Conservation (phyloP, 2,329 filamentous ascomycete genomes). For the Fusarium palustre region DNA sequence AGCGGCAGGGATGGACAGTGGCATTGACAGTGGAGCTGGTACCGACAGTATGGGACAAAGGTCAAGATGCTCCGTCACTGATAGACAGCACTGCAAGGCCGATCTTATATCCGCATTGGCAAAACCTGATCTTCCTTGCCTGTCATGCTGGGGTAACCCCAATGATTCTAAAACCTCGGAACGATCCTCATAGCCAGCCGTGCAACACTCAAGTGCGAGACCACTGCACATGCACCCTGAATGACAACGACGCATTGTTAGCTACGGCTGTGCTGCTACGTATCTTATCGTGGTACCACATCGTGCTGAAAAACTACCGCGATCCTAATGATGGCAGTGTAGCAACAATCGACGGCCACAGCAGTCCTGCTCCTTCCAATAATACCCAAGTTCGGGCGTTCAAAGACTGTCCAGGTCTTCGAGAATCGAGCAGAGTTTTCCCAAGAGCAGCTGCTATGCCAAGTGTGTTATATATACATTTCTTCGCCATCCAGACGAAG, state of each 20-base stretch:
- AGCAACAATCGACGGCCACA: not conserved
- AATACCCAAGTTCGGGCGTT: not conserved
- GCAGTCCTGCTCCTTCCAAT: not conserved
- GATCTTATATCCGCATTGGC: conserved; percentile 4
- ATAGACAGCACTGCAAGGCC: not conserved
- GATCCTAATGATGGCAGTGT: not conserved
- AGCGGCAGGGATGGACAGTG: not conserved
- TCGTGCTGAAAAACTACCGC: conserved; percentile 2
- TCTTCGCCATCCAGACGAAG: too few relatives aligned
- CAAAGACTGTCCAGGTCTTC: too few relatives aligned
- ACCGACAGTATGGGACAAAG: not conserved
- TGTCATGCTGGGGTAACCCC: conserved; percentile 4
- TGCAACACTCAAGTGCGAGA: not conserved
- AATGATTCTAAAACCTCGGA: conserved; percentile 4
- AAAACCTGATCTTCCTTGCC: conserved; percentile 2
- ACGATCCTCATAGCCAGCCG: conserved; percentile 8
- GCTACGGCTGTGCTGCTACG: conserved; percentile 2
- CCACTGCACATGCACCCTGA: conserved; percentile 4
- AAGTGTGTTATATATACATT: too few relatives aligned
- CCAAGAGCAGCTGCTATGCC: too few relatives aligned
- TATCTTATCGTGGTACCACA: conserved; percentile 11
- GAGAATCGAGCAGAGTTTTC: too few relatives aligned
- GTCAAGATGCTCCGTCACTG: not conserved
- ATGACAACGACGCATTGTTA: not conserved
- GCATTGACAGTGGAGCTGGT: not conserved